phyloP scores from a whole-genome alignment of 2,329 filamentous ascomycete species.

The Beauveria sp. region DNA sequence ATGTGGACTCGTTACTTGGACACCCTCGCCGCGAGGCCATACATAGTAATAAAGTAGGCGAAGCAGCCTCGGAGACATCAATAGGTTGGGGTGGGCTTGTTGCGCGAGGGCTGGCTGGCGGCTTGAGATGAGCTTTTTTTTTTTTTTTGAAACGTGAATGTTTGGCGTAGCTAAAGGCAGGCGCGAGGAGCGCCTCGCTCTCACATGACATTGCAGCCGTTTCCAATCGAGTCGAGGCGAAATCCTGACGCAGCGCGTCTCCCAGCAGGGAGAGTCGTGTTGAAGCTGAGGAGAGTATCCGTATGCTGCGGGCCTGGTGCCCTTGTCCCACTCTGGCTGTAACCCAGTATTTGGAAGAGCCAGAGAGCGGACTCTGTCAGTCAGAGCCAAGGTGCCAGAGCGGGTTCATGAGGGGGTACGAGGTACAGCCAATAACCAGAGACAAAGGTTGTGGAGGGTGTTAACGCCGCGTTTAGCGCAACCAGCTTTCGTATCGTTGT shows the following conservation, averaged over 20 bases:
- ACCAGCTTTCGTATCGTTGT: not conserved
- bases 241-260: not conserved
- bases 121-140: not conserved
- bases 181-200: not conserved
- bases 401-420: not conserved
- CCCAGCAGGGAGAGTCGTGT: not conserved
- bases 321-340: slow-evolving; percentile 2
- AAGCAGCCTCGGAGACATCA: not conserved
- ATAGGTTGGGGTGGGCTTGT: not conserved
- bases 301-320: not conserved
- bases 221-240: not conserved
- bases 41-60: not conserved
- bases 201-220: not conserved
- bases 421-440: not conserved
- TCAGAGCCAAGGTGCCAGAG: not conserved
- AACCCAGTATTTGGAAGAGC: not conserved
- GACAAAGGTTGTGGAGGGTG: not conserved
- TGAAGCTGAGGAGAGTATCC: not conserved
- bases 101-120: not conserved
- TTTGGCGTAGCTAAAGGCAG: not conserved
- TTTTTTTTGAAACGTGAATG: not conserved
- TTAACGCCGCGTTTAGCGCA: slow-evolving; percentile 7
- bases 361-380: not conserved
- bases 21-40: too few relatives aligned
- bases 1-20: not conserved